Conservation (phyloP, 352 stramenopile genomes). For the Globisporangium carolinianum region DNA sequence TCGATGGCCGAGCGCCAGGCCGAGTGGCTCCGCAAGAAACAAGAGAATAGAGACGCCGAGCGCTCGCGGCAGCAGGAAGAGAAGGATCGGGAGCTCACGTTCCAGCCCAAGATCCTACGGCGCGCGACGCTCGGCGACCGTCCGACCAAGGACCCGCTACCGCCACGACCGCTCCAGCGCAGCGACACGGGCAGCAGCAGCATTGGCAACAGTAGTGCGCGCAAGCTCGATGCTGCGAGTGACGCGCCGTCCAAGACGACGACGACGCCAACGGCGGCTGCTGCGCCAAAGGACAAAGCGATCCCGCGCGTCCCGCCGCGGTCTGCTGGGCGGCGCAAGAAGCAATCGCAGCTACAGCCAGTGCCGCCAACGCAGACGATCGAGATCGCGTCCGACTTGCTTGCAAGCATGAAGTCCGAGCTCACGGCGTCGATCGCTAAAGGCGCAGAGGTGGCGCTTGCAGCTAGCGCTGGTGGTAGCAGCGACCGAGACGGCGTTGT, state of each 20-base stretch:
- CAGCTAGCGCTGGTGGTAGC: not conserved
- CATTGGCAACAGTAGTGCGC: not conserved
- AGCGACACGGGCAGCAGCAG: conserved; percentile 9
- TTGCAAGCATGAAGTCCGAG: conserved; percentile 66
- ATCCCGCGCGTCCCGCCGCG: conserved; percentile 28
- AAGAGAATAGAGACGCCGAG: conserved; percentile 66
- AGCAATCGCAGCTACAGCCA: conserved; percentile 31
- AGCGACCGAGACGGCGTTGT: not conserved
- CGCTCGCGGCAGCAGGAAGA: conserved; percentile 57
- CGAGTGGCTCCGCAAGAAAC: conserved; percentile 74
- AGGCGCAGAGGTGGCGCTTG: conserved; percentile 4
- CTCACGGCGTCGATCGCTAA: conserved; percentile 41
- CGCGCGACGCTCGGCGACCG: conserved; percentile 50
- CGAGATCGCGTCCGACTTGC: conserved; percentile 52
- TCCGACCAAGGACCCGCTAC: conserved; percentile 19
- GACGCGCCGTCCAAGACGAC: conserved; percentile 4
- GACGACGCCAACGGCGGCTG: not conserved
- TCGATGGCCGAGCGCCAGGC: conserved; percentile 78
- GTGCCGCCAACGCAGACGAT: conserved; percentile 35
- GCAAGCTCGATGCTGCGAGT: conserved; percentile 13
- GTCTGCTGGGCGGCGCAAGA: conserved; percentile 17
- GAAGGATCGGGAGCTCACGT: conserved; percentile 74
- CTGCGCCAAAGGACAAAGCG: conserved; percentile 23
- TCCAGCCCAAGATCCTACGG: conserved; percentile 75
- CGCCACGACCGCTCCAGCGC: conserved; percentile 9